Evolutionary conservation across 2,329 filamentous ascomycete genomes (phyloP).

Genomic region (Trichoderma endophyticum): DNA sequence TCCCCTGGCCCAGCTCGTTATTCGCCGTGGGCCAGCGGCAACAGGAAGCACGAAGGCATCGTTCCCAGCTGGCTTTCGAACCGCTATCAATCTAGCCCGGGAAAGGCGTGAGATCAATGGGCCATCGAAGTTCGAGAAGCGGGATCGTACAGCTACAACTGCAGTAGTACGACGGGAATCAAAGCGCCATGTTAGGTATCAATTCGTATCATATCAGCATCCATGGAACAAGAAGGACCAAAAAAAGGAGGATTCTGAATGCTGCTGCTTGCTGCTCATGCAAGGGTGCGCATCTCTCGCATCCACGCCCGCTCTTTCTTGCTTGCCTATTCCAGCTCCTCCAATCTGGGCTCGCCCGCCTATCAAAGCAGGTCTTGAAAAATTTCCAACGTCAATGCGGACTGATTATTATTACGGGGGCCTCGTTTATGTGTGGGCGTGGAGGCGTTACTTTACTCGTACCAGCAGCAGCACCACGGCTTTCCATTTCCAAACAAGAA

Average conservation of each 20-base stretch:
- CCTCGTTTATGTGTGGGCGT: background rate
- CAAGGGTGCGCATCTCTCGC: constrained; percentile 10
- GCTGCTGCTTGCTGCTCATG: background rate
- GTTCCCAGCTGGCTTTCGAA: background rate
- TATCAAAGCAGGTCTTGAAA: background rate
- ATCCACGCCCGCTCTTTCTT: background rate
- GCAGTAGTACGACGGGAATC: background rate
- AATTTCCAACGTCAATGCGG: background rate
- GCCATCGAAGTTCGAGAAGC: background rate
- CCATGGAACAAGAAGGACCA: background rate
- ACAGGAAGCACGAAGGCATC: background rate
- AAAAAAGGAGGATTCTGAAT: background rate
- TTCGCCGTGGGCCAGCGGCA: background rate
- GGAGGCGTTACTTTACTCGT: background rate
- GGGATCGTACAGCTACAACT: background rate
- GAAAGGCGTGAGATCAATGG: background rate
- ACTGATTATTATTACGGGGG: background rate
- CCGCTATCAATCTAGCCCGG: background rate
- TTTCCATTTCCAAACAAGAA: background rate
- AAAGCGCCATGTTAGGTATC: background rate
- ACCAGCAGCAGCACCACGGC: background rate
- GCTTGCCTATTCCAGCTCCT: background rate
- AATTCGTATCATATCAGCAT: background rate
- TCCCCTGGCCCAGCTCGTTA: background rate
- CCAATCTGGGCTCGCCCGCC: background rate